These are phyloP conservation scores for Phoma sp. DNA, from an alignment of 2,329 filamentous ascomycete species.

Conservation along the genomic window DNA sequence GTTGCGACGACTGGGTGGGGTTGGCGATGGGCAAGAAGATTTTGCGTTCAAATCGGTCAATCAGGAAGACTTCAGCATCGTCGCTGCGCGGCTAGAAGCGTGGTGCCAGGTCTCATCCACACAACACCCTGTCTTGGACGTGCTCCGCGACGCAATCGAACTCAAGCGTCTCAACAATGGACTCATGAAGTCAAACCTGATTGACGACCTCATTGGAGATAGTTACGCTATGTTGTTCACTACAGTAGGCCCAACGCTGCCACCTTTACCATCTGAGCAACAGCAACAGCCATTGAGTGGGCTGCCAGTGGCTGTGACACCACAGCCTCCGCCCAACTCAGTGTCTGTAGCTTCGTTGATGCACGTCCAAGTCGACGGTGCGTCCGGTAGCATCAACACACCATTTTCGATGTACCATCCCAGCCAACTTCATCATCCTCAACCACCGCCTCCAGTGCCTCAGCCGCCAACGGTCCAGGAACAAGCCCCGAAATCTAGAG, in stretches of 20 bases:
- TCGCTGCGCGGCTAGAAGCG: slow-evolving; percentile 64
- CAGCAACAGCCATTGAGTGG: slow-evolving; percentile 25
- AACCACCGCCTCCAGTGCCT: slow-evolving; percentile 15
- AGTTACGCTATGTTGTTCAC: slow-evolving; percentile 80
- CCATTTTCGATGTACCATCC: slow-evolving; percentile 38
- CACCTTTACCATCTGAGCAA: slow-evolving; percentile 54
- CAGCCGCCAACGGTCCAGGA: slow-evolving; percentile 29
- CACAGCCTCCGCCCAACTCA: slow-evolving; percentile 22
- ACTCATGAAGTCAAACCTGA: slow-evolving; percentile 81
- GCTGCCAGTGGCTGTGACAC: slow-evolving; percentile 1
- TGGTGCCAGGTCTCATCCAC: slow-evolving; percentile 61
- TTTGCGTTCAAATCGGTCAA: slow-evolving; percentile 67
- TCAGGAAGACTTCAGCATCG: slow-evolving; percentile 68
- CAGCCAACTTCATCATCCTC: slow-evolving; percentile 30
- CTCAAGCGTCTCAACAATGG: slow-evolving; percentile 82
- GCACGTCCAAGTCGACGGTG: slow-evolving; percentile 42
- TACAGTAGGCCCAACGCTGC: slow-evolving; percentile 67
- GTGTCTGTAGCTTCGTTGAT: slow-evolving; percentile 41
- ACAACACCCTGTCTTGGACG: slow-evolving; percentile 60
- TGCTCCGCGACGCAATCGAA: slow-evolving; percentile 70
- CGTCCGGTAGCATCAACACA: slow-evolving; percentile 21
- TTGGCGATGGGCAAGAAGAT: slow-evolving; percentile 68
- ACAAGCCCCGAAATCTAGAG: slow-evolving; percentile 43
- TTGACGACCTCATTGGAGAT: slow-evolving; percentile 94
- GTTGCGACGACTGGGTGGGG: slow-evolving; percentile 62